phyloP scores from a whole-genome alignment of 1,284 basidiomycete species.

The Ceratobasidium sp. region DNA sequence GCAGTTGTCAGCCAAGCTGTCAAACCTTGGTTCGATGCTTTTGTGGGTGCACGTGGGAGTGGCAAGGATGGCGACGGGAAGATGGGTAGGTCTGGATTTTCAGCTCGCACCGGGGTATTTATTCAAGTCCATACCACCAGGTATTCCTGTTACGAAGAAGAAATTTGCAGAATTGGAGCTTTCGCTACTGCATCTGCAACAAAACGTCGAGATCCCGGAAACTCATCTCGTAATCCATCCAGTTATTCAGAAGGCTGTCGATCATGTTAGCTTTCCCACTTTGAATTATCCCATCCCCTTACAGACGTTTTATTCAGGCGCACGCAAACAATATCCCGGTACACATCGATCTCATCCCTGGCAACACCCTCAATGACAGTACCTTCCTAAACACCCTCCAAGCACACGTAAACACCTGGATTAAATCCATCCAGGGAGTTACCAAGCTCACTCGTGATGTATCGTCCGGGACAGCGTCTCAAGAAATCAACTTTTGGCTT shows the following conservation, averaged over 20 bases:
- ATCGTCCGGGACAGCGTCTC: conserved; percentile 93
- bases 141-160: conserved; percentile 98
- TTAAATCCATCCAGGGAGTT: conserved; percentile 96
- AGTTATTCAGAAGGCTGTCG: conserved; percentile 85
- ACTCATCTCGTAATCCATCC: conserved; percentile 94
- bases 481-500: conserved; percentile 99
- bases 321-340: conserved; percentile 65
- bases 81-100: conserved; percentile 67
- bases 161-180: conserved; percentile 98
- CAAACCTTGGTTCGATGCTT: conserved; percentile 98
- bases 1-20: conserved; percentile 96
- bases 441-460: conserved; percentile 94
- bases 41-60: conserved; percentile 78
- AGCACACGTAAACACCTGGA: conserved; percentile 95
- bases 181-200: conserved; percentile 94
- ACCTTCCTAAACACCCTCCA: conserved; percentile 95
- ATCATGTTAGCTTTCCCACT: conserved; percentile 60
- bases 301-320: conserved; percentile 54
- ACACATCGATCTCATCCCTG: conserved; percentile 78
- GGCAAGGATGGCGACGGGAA: conserved; percentile 84
- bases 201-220: conserved; percentile 99
- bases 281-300: neutral
- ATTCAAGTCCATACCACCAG: conserved; percentile 50
- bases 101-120: neutral
- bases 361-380: conserved; percentile 81